phyloP scores from a whole-genome alignment of 148 eudicot genomes.

The Rhododendron griersonianum region DNA sequence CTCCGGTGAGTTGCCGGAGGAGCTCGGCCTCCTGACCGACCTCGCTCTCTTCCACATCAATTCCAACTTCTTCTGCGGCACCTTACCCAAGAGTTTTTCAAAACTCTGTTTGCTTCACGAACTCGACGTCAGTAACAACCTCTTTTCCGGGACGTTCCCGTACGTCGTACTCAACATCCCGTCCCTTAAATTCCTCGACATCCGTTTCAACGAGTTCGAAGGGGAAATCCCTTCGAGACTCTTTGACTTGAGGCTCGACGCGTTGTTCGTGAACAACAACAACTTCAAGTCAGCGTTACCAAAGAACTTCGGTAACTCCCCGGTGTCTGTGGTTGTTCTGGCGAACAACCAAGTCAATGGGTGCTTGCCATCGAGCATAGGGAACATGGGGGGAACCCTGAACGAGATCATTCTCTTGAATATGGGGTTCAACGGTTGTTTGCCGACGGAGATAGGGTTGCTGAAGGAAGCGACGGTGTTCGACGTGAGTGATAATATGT shows the following conservation, averaged over 20 bases:
- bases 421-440: conserved; percentile 39
- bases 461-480: conserved; percentile 45
- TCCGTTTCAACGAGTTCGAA: conserved; percentile 51
- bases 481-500: conserved; percentile 46
- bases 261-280: conserved; percentile 64
- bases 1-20: conserved; percentile 43
- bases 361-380: conserved; percentile 52
- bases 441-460: conserved; percentile 47
- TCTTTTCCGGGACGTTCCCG: conserved; percentile 55
- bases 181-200: conserved; percentile 47
- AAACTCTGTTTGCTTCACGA: conserved; percentile 43
- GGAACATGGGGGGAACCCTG: conserved; percentile 47
- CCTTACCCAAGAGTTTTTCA: conserved; percentile 35
- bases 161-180: conserved; percentile 31
- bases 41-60: conserved; percentile 69
- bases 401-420: conserved; percentile 49
- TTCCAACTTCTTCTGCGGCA: conserved; percentile 56
- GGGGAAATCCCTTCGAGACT: conserved; percentile 43
- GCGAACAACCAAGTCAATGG: conserved; percentile 59
- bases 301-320: conserved; percentile 43
- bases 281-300: conserved; percentile 38
- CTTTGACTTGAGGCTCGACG: conserved; percentile 60
- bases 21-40: conserved; percentile 57
- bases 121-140: conserved; percentile 74
- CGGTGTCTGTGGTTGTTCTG: conserved; percentile 60